Evolutionary conservation across 139 green algal genomes (phyloP), one percentile per base, ranked within the genome.

Genomic region (Ettlia oleoabundans): DNA sequence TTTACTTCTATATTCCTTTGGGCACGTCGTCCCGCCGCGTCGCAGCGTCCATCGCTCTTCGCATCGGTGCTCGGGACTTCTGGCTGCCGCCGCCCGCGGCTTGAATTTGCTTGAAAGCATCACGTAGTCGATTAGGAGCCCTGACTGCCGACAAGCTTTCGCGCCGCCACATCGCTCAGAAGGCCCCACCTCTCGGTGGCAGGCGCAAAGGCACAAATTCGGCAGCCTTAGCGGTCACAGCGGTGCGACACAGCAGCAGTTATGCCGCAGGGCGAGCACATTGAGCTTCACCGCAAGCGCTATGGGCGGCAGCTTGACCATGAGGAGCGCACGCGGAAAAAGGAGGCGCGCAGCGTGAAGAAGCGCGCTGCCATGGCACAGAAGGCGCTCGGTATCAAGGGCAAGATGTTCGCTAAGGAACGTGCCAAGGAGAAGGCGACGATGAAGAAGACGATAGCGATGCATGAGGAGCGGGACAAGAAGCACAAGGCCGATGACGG

Each of bases 191-290:
- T 67, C 61, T 67, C 61, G 24, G 61, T n/a, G n/a, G n/a, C n/a
- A n/a, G n/a, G n/a, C n/a, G n/a, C n/a, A n/a, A n/a, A n/a, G n/a
- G n/a, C n/a, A n/a, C n/a, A n/a, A n/a, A n/a, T n/a, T n/a, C n/a
- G n/a, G n/a, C n/a, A n/a, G n/a, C n/a, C 64, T 13, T 10, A 53
- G 24, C 38, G 55, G 55, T 15, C 55, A 58, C 13, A 58, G 47
- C 47, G 47, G 10, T 24, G 47, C n/a, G n/a, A 58, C 13, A 28
- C 30, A 51, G 41, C 63, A 70, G 78, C 32, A 65, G 53, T 53
- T 38, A 98, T 98, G 97, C 96, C 97, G 77, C 97, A 99, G 91
- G 95, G 95, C 82, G 97, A 99, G 82, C 93, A 99, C 84, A 99
- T 99, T 55, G 96, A 99, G 89, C 92, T 99, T n/a, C 90, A 95